A percentile compares a stretch with the other conserved stretches of the same genome.
phyloP scores from a whole-genome alignment of 2,329 filamentous ascomycete genomes.

The Venturia oleaginea region DNA sequence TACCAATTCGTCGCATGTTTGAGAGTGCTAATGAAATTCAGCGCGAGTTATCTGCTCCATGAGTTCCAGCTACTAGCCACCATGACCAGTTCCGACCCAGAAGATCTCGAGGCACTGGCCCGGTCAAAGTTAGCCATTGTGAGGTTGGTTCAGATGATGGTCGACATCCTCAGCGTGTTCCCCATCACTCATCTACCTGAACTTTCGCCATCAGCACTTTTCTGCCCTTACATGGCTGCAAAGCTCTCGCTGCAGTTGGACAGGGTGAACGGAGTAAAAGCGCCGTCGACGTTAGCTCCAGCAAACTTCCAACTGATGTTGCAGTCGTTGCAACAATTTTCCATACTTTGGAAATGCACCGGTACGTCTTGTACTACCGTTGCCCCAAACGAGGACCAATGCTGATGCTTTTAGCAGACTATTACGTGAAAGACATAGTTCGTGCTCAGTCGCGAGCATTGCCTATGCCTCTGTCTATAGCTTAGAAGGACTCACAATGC shows the following conservation, averaged over 20 bases:
- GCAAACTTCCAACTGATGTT: constrained; percentile 11
- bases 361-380: neutral
- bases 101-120: constrained; percentile 8
- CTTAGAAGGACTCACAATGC: neutral
- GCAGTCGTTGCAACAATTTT: constrained; percentile 7
- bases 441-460: constrained; percentile 8
- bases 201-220: constrained; percentile 7
- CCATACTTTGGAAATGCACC: constrained; percentile 6
- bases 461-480: constrained; percentile 6
- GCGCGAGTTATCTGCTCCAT: constrained; percentile 10
- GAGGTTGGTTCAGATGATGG: constrained; percentile 10
- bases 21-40: neutral
- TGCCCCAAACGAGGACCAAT: neutral
- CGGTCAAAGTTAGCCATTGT: constrained; percentile 12
- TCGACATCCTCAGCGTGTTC: constrained; percentile 12
- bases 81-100: neutral
- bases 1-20: neutral
- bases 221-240: constrained; percentile 11
- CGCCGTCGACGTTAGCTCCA: neutral
- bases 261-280: neutral
- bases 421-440: constrained; percentile 10
- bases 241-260: constrained; percentile 8
- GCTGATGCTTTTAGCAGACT: neutral
- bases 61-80: constrained; percentile 12
- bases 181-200: constrained; percentile 11